phyloP scores from a whole-genome alignment of 352 stramenopile species.

The Phytophthora sojae region DNA sequence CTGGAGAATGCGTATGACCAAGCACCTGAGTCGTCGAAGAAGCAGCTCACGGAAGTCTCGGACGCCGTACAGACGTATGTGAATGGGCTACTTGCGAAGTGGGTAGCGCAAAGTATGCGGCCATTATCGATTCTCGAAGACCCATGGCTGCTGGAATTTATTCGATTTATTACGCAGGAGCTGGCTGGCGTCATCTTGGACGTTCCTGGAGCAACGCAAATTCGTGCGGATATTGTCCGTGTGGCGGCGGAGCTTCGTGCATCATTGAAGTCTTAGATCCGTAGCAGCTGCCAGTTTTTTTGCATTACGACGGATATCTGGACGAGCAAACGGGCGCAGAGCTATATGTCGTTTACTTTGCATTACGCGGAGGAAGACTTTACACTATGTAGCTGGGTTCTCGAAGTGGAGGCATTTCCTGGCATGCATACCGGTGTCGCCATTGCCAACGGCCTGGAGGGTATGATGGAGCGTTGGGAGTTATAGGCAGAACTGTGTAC shows the following conservation, averaged over 20 bases:
- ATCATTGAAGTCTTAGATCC: constrained; percentile 5
- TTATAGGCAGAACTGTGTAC: not conserved
- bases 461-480: not conserved
- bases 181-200: constrained; percentile 9
- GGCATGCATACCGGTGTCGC: not conserved
- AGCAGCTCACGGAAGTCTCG: not conserved
- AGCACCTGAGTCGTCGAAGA: not conserved
- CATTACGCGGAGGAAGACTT: constrained; percentile 12
- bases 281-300: not conserved
- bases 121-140: constrained; percentile 13
- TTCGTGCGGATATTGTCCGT: constrained; percentile 9
- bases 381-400: not conserved
- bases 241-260: constrained; percentile 9
- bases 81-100: constrained; percentile 6
- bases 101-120: constrained; percentile 14
- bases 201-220: constrained; percentile 4
- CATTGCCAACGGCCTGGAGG: not conserved
- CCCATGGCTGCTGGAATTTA: constrained; percentile 3
- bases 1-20: constrained; percentile 17
- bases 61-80: not conserved
- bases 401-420: not conserved
- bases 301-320: constrained; percentile 21
- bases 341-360: constrained; percentile 13
- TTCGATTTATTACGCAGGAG: constrained; percentile 9
- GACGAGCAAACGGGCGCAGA: constrained; percentile 2